Conservation (phyloP, 331 rosid genomes). For the Prunus yedoensis region DNA sequence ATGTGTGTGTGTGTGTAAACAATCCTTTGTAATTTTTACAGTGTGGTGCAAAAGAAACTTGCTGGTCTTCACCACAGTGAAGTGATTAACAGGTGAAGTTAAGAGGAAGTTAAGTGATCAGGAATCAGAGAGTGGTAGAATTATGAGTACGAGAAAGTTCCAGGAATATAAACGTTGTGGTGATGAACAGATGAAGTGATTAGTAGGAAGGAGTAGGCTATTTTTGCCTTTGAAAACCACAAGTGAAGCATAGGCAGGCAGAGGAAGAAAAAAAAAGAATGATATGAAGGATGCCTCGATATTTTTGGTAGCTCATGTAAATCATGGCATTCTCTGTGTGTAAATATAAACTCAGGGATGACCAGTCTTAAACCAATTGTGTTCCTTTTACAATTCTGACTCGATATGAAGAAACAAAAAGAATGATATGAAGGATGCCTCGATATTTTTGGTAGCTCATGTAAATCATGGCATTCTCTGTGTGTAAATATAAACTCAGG, state of each 20-base stretch:
- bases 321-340: background rate
- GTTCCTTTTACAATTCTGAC: no score
- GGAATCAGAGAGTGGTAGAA: background rate
- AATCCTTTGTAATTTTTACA: background rate
- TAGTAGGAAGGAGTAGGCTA: background rate
- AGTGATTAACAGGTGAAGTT: background rate
- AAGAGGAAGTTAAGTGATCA: background rate
- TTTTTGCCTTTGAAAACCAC: background rate
- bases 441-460: no score
- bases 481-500: background rate
- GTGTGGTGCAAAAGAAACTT: background rate
- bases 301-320: no score
- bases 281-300: no score
- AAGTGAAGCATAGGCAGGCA: background rate
- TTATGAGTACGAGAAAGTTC: background rate
- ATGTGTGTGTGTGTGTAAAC: no score
- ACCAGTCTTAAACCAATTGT: background rate
- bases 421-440: no score
- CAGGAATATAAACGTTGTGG: background rate
- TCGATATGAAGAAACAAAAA: background rate
- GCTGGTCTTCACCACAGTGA: background rate
- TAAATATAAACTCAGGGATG: background rate
- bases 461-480: background rate
- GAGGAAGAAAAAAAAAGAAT: background rate
- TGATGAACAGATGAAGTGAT: background rate